Conservation (phyloP, 2,329 filamentous ascomycete genomes). For the Calycina herbarum region DNA sequence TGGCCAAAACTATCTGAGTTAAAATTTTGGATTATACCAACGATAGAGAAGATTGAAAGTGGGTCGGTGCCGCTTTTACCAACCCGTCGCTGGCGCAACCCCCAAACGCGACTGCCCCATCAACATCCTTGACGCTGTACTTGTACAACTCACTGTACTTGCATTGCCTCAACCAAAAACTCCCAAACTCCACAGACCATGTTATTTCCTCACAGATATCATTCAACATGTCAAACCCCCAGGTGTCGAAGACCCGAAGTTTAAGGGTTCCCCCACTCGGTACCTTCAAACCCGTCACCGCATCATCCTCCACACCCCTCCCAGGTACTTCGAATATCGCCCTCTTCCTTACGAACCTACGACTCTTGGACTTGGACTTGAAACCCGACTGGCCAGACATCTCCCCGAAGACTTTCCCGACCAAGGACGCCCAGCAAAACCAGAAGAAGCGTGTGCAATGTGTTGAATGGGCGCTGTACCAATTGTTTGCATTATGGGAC, state of each 20-base stretch:
- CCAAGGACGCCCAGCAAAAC: conserved; percentile 64
- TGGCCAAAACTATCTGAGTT: no score
- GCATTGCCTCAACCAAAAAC: not conserved
- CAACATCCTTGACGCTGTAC: not conserved
- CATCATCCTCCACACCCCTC: conserved; percentile 12
- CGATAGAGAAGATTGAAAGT: no score
- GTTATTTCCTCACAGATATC: not conserved
- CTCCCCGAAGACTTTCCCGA: conserved; percentile 66
- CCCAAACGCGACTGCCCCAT: no score
- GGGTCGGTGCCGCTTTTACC: no score
- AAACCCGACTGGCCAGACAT: conserved; percentile 80
- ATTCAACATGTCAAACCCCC: not conserved
- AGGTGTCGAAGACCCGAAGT: conserved; percentile 29
- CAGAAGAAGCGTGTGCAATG: conserved; percentile 81
- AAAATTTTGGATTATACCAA: no score
- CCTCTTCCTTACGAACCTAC: conserved; percentile 80
- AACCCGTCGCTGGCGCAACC: no score
- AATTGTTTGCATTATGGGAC: conserved; percentile 84
- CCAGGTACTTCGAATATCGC: conserved; percentile 52
- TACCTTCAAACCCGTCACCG: conserved; percentile 21
- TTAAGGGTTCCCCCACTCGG: conserved; percentile 29
- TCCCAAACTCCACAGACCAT: not conserved
- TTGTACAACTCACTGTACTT: not conserved
- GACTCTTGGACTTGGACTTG: conserved; percentile 76
- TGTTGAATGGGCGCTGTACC: conserved; percentile 89